phyloP scores from a whole-genome alignment of 768 basidiomycete genomes.

The Boletellus sp. region DNA sequence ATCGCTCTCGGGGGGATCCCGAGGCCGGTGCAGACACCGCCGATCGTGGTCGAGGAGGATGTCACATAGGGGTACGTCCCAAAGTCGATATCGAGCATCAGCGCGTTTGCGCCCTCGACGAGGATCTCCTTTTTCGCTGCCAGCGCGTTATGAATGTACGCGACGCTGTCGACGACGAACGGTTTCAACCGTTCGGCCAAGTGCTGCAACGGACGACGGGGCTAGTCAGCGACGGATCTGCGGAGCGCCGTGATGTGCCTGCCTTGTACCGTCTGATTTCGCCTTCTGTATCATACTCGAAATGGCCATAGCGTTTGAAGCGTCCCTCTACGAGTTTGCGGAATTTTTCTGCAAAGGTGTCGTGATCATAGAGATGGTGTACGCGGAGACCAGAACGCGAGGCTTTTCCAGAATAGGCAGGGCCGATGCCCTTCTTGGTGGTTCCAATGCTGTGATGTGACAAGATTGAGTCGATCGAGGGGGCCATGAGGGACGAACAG shows the following conservation, averaged over 20 bases:
- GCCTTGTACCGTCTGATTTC: constrained; percentile 94
- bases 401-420: constrained; percentile 96
- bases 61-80: constrained; percentile 99
- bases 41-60: constrained; percentile 88
- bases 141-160: constrained; percentile 80
- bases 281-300: constrained; percentile 97
- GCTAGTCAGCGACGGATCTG: background rate
- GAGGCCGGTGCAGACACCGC: constrained; percentile 96
- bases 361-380: constrained; percentile 91
- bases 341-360: constrained; percentile 86
- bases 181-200: constrained; percentile 84
- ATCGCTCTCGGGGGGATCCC: constrained; percentile 90
- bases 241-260: constrained; percentile 6
- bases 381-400: constrained; percentile 93
- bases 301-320: constrained; percentile 96
- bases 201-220: constrained; percentile 39
- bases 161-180: constrained; percentile 84
- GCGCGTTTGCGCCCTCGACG: constrained; percentile 95
- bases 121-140: constrained; percentile 73
- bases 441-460: constrained; percentile 76
- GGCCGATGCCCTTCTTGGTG: constrained; percentile 97
- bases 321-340: constrained; percentile 93
- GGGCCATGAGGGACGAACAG: constrained; percentile 6
- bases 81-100: constrained; percentile 98
- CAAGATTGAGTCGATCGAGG: background rate